A percentile compares a stretch with the other conserved stretches of the same genome.
Evolutionary conservation across 1,139 yeast species (phyloP).

Genomic region (Yamadazyma songkhlaensis): DNA sequence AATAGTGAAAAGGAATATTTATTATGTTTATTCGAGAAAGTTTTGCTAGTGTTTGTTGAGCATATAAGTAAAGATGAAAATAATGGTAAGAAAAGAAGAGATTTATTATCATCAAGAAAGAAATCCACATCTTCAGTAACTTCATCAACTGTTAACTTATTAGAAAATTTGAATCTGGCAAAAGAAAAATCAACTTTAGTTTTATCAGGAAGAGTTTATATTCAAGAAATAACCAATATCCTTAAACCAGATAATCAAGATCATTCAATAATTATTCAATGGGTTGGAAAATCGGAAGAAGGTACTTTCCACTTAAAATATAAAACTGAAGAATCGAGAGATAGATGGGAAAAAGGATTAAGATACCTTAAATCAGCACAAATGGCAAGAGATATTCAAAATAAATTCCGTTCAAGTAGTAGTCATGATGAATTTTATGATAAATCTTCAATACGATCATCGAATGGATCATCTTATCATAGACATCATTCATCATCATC

Average conservation of each 20-base stretch:
- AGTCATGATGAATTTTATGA: conserved; percentile 18
- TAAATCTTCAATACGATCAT: conserved; percentile 23
- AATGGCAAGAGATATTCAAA: conserved; percentile 40
- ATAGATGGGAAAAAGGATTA: conserved; percentile 68
- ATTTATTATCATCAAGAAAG: conserved; percentile 40
- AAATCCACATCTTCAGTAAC: conserved; percentile 32
- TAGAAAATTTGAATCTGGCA: conserved; percentile 34
- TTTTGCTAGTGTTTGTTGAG: conserved; percentile 74
- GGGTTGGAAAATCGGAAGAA: conserved; percentile 76
- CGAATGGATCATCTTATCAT: conserved; percentile 30
- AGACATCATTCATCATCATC: conserved; percentile 47
- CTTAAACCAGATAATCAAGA: conserved; percentile 38
- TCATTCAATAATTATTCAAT: conserved; percentile 63
- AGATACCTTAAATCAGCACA: conserved; percentile 42
- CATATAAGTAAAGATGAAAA: conserved; percentile 18
- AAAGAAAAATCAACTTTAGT: conserved; percentile 43
- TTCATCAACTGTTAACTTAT: conserved; percentile 35
- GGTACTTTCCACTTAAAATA: conserved; percentile 72
- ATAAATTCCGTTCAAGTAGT: conserved; percentile 30
- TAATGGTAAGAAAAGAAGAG: conserved; percentile 32
- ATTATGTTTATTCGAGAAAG: conserved; percentile 84
- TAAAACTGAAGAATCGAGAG: conserved; percentile 65
- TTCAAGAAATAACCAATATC: conserved; percentile 61
- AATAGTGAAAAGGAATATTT: conserved; percentile 86
- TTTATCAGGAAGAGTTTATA: conserved; percentile 67